Percentiles rank a stretch among this genome's conserved stretches.
These are phyloP conservation scores for Candida nitratophila DNA, from an alignment of 805 yeast species.

Conservation along the genomic window DNA sequence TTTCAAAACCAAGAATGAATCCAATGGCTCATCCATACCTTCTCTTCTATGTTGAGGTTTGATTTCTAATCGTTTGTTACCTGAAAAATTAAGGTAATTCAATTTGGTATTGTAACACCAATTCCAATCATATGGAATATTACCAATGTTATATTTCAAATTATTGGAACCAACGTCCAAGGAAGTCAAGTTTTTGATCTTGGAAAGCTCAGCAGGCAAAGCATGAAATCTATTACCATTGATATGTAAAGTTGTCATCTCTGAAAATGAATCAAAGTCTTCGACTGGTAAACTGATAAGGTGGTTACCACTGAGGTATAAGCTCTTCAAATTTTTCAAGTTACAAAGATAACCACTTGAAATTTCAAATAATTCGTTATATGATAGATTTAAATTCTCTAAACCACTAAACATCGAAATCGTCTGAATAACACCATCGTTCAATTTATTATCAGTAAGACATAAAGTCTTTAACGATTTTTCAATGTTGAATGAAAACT, in stretches of 20 bases:
- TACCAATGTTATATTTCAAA: slow-evolving; percentile 84
- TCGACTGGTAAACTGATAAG: slow-evolving; percentile 78
- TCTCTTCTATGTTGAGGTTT: slow-evolving; percentile 55
- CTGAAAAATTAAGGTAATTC: slow-evolving; percentile 81
- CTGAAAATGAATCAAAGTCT: slow-evolving; percentile 57
- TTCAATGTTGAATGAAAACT: slow-evolving; percentile 10
- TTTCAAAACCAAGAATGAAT: slow-evolving; percentile 54
- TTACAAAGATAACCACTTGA: slow-evolving; percentile 65
- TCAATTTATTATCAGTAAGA: slow-evolving; percentile 77
- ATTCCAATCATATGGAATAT: slow-evolving; percentile 96
- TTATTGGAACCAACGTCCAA: slow-evolving; percentile 90
- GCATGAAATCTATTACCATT: slow-evolving; percentile 84
- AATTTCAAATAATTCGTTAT: slow-evolving; percentile 77
- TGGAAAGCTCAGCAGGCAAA: slow-evolving; percentile 81
- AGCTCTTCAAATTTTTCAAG: slow-evolving; percentile 48
- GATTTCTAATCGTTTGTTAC: slow-evolving; percentile 87
- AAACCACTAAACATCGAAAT: slow-evolving; percentile 54
- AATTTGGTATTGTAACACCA: slow-evolving; percentile 82
- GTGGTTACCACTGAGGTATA: slow-evolving; percentile 80
- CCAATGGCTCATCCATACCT: slow-evolving; percentile 57
- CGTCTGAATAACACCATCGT: slow-evolving; percentile 67
- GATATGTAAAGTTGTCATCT: slow-evolving; percentile 54
- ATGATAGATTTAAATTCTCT: slow-evolving; percentile 64
- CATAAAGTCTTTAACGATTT: slow-evolving; percentile 43
- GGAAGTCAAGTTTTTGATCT: slow-evolving; percentile 52